These are phyloP conservation scores for Cercospora janseana DNA, from an alignment of 2,329 filamentous ascomycete genomes.

Conservation along the genomic window DNA sequence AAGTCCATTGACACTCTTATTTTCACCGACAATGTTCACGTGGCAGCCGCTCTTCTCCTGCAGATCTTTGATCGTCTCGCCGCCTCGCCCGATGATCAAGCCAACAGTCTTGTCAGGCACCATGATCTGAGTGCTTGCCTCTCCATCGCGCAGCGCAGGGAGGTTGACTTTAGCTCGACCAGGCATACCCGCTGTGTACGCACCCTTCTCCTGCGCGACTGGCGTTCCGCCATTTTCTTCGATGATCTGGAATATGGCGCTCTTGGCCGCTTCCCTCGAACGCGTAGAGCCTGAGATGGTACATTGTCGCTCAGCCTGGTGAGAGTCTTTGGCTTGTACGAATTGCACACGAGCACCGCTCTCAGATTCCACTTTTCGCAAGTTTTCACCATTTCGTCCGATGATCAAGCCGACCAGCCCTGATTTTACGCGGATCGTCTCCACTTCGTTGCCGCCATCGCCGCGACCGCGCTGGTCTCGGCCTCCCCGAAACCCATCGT, in stretches of 20 bases:
- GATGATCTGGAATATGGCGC: slow-evolving; percentile 82
- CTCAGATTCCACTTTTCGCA: slow-evolving; percentile 79
- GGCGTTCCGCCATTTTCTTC: slow-evolving; percentile 70
- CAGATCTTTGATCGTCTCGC: slow-evolving; percentile 87
- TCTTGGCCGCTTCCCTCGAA: slow-evolving; percentile 73
- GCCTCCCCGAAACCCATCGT: slow-evolving; percentile 27
- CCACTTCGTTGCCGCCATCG: slow-evolving; percentile 70
- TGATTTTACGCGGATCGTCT: slow-evolving; percentile 83
- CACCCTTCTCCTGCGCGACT: slow-evolving; percentile 39
- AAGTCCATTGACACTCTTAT: slow-evolving; percentile 86
- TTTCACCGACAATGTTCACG: slow-evolving; percentile 91
- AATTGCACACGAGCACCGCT: slow-evolving; percentile 85
- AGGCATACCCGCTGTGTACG: slow-evolving; percentile 38
- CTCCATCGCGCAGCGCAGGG: slow-evolving; percentile 67
- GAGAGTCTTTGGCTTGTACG: slow-evolving; percentile 69
- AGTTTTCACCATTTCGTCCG: slow-evolving; percentile 83
- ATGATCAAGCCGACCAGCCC: slow-evolving; percentile 87
- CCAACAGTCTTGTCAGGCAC: slow-evolving; percentile 90
- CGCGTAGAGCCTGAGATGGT: slow-evolving; percentile 74
- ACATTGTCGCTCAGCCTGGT: slow-evolving; percentile 74
- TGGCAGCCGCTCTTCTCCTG: slow-evolving; percentile 92
- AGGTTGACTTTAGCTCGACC: slow-evolving; percentile 39
- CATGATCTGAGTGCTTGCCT: slow-evolving; percentile 89
- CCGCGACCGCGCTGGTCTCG: slow-evolving; percentile 32
- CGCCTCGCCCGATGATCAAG: slow-evolving; percentile 88